Evolutionary conservation across 2,329 filamentous ascomycete genomes (phyloP).

Genomic region (Aspergillus bombycis): DNA sequence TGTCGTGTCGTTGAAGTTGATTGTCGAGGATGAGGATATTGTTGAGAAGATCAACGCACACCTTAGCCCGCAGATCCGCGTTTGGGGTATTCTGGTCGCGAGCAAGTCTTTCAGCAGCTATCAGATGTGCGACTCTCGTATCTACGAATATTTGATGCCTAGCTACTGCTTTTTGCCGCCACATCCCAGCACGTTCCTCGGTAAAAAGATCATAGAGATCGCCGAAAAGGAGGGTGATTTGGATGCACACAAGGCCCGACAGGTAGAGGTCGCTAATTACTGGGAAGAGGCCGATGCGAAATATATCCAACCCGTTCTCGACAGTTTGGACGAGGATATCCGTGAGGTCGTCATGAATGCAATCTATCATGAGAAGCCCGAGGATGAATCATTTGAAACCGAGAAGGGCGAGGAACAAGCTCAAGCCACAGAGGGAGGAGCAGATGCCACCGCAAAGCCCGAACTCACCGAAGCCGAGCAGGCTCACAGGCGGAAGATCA

Average conservation of each 20-base stretch:
- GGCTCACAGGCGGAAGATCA: slow-evolving; percentile 53
- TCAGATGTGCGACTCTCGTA: slow-evolving; percentile 88
- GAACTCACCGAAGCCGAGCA: slow-evolving; percentile 22
- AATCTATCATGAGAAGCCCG: slow-evolving; percentile 41
- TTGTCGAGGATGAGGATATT: slow-evolving; percentile 86
- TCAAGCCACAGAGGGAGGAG: slow-evolving; percentile 11
- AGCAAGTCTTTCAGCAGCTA: slow-evolving; percentile 94
- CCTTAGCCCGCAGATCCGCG: slow-evolving; percentile 83
- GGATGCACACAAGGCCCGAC: slow-evolving; percentile 67
- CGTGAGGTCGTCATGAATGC: slow-evolving; percentile 45
- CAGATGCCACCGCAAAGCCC: slow-evolving; percentile 12
- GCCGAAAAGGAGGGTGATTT: slow-evolving; percentile 74
- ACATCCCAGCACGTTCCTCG: slow-evolving; percentile 83
- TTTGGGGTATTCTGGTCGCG: slow-evolving; percentile 91
- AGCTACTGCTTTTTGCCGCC: slow-evolving; percentile 91
- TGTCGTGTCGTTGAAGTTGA: slow-evolving; percentile 91
- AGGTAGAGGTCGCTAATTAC: slow-evolving; percentile 77
- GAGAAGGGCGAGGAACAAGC: not conserved
- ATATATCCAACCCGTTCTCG: slow-evolving; percentile 71
- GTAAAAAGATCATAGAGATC: slow-evolving; percentile 76
- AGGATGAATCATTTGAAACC: slow-evolving; percentile 20
- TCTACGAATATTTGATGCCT: slow-evolving; percentile 96
- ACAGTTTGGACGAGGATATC: slow-evolving; percentile 45
- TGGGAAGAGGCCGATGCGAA: slow-evolving; percentile 84
- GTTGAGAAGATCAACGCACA: slow-evolving; percentile 88